Evolutionary conservation across 129 eudicot genomes (phyloP).

Genomic region (Tagetes patula): DNA sequence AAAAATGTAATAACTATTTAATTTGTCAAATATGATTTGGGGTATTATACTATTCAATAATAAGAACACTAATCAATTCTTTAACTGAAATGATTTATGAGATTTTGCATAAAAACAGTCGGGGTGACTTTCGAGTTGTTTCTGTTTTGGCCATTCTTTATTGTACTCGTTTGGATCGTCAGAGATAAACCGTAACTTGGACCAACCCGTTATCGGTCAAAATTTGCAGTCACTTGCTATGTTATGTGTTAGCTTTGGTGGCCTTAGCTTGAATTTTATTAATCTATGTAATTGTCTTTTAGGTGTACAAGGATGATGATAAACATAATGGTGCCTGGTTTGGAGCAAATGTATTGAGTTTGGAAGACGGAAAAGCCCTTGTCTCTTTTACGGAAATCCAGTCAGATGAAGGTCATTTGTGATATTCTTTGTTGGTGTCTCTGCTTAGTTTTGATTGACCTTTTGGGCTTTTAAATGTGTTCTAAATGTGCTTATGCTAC

Average conservation of each 20-base stretch:
- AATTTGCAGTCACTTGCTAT: constrained; percentile 2
- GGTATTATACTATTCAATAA: background rate
- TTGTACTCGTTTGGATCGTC: background rate
- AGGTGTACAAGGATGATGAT: constrained; percentile 73
- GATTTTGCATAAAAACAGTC: constrained; percentile 2
- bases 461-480: constrained; percentile 1
- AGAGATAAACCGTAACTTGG: background rate
- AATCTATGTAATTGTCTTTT: constrained; percentile 26
- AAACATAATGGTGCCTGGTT: constrained; percentile 66
- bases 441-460: background rate
- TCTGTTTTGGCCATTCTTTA: background rate
- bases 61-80: background rate
- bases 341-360: constrained; percentile 56
- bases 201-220: background rate
- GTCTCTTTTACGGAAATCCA: constrained; percentile 58
- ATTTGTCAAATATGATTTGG: background rate
- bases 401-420: constrained; percentile 64
- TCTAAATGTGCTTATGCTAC: background rate
- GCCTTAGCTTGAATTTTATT: constrained; percentile 21
- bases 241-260: constrained; percentile 8
- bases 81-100: background rate
- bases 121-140: background rate
- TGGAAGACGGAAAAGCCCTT: constrained; percentile 63
- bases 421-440: constrained; percentile 6
- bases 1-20: background rate